Conservation (phyloP, 140 eudicot species). For the Anethum foeniculum region DNA sequence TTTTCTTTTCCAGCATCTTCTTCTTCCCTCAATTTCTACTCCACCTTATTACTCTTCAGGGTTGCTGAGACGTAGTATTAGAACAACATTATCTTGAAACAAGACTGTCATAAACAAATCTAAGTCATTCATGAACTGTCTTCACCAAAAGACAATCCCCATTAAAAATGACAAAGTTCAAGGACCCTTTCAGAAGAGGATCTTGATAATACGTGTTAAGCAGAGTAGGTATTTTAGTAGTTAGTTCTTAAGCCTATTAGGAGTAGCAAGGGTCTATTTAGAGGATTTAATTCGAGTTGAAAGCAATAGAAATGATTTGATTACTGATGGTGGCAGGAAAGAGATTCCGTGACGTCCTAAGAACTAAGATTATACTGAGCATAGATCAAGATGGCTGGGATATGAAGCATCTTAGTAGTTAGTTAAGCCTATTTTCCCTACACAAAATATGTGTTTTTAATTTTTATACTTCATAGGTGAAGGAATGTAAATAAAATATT, state of each 20-base stretch:
- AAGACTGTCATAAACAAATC: not conserved
- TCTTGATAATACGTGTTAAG: not conserved
- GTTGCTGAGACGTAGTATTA: not conserved
- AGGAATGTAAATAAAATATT: not conserved
- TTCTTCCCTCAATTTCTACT: not conserved
- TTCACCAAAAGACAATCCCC: not conserved
- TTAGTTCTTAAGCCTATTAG: not conserved
- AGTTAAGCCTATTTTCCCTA: not conserved
- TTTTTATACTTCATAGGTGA: not conserved
- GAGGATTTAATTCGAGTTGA: not conserved
- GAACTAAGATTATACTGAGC: not conserved
- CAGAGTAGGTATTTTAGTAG: not conserved
- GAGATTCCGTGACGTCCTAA: not conserved
- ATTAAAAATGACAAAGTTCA: not conserved
- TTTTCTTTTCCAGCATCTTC: not conserved
- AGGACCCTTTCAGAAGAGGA: not conserved
- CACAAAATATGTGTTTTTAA: not conserved
- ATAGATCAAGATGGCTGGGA: not conserved
- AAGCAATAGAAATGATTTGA: not conserved
- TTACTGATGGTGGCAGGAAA: not conserved
- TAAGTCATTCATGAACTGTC: not conserved
- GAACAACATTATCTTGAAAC: no score
- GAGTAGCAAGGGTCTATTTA: not conserved
- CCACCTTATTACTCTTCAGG: not conserved
- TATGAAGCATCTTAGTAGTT: not conserved